phyloP scores from a whole-genome alignment of 2,329 filamentous ascomycete species.

The Akanthomyces lecanii region DNA sequence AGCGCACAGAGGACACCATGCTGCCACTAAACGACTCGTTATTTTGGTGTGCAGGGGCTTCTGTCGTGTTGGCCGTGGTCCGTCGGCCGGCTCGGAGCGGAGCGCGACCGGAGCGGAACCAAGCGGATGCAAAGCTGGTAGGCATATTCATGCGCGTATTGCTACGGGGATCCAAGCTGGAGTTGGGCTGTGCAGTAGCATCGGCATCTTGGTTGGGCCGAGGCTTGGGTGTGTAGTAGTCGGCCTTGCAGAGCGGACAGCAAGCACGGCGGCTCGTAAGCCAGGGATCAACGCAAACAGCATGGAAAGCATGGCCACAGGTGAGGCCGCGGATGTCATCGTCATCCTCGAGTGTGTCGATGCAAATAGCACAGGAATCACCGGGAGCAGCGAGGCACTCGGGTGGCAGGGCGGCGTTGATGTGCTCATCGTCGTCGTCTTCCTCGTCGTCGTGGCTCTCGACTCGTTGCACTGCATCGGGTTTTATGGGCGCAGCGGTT shows the following conservation, averaged over 20 bases:
- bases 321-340: constrained; percentile 91
- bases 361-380: constrained; percentile 93
- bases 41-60: constrained; percentile 11
- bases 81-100: constrained; percentile 1
- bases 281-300: constrained; percentile 94
- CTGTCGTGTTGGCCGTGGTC: constrained; percentile 5
- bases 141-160: constrained; percentile 48
- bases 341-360: constrained; percentile 89
- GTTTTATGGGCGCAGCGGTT: constrained; percentile 23
- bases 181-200: constrained; percentile 27
- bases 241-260: constrained; percentile 95
- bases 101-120: constrained; percentile 27
- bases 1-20: constrained; percentile 31
- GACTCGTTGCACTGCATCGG: constrained; percentile 35
- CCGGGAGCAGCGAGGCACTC: constrained; percentile 78
- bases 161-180: constrained; percentile 32
- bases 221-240: constrained; percentile 94
- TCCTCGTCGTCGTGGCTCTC: constrained; percentile 53
- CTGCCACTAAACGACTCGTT: constrained; percentile 22
- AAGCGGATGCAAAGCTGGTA: constrained; percentile 36
- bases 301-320: constrained; percentile 98
- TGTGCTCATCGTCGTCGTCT: constrained; percentile 75
- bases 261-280: constrained; percentile 89
- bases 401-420: constrained; percentile 74
- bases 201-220: constrained; percentile 52